A percentile compares a stretch with the other conserved stretches of the same genome.
These are phyloP conservation scores for Cymodocea nodosa DNA, from an alignment of 116 monocot genomes.

Conservation along the genomic window DNA sequence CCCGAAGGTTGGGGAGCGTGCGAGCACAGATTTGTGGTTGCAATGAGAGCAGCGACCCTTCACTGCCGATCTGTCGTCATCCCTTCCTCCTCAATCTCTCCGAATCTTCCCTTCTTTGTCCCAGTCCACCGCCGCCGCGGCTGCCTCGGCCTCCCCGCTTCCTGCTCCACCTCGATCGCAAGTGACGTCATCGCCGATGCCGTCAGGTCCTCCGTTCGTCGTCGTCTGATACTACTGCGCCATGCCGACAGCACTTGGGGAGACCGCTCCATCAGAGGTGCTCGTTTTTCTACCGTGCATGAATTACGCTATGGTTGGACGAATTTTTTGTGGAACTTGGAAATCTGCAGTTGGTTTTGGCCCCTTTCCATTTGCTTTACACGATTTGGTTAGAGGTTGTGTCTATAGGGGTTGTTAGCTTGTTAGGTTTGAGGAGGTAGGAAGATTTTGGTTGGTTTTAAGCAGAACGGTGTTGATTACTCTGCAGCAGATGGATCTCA, in stretches of 20 bases:
- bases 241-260: slow-evolving; percentile 65
- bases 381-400: not conserved
- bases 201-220: slow-evolving; percentile 17
- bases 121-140: not conserved
- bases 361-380: not conserved
- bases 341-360: too few species aligned
- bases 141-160: not conserved
- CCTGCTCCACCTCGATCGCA: slow-evolving; percentile 30
- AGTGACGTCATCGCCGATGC: slow-evolving; percentile 22
- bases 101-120: not conserved
- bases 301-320: not conserved
- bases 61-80: slow-evolving; percentile 1
- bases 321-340: not conserved
- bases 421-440: not conserved
- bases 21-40: not conserved
- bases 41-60: not conserved
- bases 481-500: too few species aligned
- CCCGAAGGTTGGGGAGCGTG: not conserved
- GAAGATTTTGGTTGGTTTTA: not conserved
- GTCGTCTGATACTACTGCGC: slow-evolving; percentile 89
- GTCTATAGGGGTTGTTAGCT: not conserved
- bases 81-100: slow-evolving; percentile 1
- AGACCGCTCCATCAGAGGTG: slow-evolving; percentile 54
- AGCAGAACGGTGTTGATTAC: not conserved
- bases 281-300: not conserved